Conservation (phyloP, 2,329 filamentous ascomycete genomes). For the Colletotrichum noveboracense region DNA sequence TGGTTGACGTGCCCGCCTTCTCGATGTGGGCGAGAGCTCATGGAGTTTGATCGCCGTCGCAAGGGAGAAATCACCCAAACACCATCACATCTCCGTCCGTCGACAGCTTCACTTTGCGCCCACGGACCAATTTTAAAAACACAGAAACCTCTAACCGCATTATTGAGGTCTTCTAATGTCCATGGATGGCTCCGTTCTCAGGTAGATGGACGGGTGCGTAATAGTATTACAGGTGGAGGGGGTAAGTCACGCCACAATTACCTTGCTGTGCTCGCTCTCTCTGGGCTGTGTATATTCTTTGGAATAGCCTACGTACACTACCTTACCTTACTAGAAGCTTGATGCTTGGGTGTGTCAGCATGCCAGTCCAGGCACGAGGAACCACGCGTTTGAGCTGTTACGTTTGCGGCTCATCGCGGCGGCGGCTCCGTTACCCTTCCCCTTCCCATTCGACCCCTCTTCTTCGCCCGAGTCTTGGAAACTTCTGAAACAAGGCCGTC, state of each 20-base stretch:
- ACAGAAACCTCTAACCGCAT: neutral
- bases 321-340: neutral
- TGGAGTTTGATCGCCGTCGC: neutral
- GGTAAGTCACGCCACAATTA: neutral
- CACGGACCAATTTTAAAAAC: neutral
- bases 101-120: neutral
- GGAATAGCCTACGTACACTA: neutral
- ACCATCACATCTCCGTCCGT: neutral
- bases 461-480: neutral
- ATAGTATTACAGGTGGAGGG: neutral
- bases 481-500: neutral
- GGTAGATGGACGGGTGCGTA: neutral
- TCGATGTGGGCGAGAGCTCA: neutral
- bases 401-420: neutral
- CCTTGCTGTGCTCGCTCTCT: neutral
- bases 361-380: neutral
- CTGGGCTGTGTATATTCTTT: neutral
- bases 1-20: neutral
- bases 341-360: neutral
- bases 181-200: neutral
- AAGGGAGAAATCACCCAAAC: neutral
- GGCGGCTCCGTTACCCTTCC: neutral
- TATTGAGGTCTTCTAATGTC: neutral
- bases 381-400: constrained; percentile 1
- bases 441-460: neutral